Evolutionary conservation across 495 filamentous ascomycete species (phyloP), one percentile per base, ranked within the genome.

Genomic region (Neurospora sp.): DNA sequence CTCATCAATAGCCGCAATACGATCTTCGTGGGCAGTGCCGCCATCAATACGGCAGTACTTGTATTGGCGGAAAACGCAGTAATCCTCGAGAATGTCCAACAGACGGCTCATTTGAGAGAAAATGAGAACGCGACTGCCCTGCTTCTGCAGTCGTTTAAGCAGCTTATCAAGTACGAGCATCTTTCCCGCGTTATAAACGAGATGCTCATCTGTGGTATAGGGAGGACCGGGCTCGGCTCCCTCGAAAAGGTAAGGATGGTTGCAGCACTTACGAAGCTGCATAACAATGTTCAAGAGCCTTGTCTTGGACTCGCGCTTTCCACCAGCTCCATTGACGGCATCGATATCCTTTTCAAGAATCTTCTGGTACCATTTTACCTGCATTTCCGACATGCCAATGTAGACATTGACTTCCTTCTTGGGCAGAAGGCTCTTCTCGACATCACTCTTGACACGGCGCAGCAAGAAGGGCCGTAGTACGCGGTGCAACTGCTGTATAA

Each of bases 81-180:
- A 99, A 81, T 99, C 96, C 79, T 99, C 96, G 37, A 99, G 85
- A 66, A 99, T 98, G 79, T 99, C 96, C 35, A 99, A 85, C 39
- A 98, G 88, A 88, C 96, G 92, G 75, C 94, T 97, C 96, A 99
- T 99, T 78, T 99, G 96, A 0, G 96, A 98, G 85, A 99, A 99
- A 77, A 99, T 99, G 62, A 99, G 88, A 20, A 98, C 94, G 70
- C 96, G 89, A 76, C 94, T 97, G 16, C 93, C 95, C 79, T 96
- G 90, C 14, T 86, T 87, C 82, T 94, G 88, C 87, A 99, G 89
- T 38, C 93, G 89, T 77, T 88, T 89, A 39, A 99, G 83, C 39
- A 99, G 89, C 83, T 93, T 97, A 84, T 99, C 96, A 5, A 99
- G 88, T 81, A 99, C 94, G 23, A 94, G 88, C 96, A 98, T 98